Base-by-base conservation (phyloP, 192 early-diverging fungal genomes). In the Backusella circina region DNA sequence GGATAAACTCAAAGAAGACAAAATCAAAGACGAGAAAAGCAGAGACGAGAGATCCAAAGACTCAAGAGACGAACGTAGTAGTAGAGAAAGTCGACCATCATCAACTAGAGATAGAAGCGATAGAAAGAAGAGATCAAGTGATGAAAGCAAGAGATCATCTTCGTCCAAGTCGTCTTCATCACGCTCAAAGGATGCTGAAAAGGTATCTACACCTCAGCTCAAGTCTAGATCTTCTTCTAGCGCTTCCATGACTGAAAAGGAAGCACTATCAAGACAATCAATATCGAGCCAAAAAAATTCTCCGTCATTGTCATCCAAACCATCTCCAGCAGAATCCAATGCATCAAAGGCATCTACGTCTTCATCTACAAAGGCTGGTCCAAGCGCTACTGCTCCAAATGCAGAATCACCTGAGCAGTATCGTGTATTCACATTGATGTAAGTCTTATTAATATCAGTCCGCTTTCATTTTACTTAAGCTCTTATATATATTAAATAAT, bases 401-500 rank as follows among this genome's bases (percentile, higher is more conserved):
- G 75, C 75, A 1, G 75, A 77, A 30, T 68, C 71, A 5, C 51
- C 65, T n/a, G 65, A 68, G 1, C 70, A 77, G 47, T 73, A 50
- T 28, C 35, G 65, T 9, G 15, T 77, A 4, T 77, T 67, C 41
- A 73, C 71, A 26, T 23, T 77, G 8, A 73, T 77, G 76, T 71
- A 77, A 67, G 76, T 77, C 1, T 1, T 33, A 4, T 18, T 35
- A 6, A 21, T 18, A 21, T 54, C 1, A 2, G n/a, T 44, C 26
- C 23, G 32, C 54, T 67, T 39, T 69, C 26, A 23, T 69, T 70
- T 69, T 69, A 15, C 15, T 44, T 15, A 44, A n/a, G n/a, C n/a
- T n/a, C n/a, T n/a, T n/a, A n/a, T n/a, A n/a, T n/a, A n/a, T n/a
- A n/a, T n/a, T n/a, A n/a, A n/a, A n/a, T n/a, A 50, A 47, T 51